Conservation (phyloP, 2,329 filamentous ascomycete genomes). For the Pyrenophora tritici-repentis region DNA sequence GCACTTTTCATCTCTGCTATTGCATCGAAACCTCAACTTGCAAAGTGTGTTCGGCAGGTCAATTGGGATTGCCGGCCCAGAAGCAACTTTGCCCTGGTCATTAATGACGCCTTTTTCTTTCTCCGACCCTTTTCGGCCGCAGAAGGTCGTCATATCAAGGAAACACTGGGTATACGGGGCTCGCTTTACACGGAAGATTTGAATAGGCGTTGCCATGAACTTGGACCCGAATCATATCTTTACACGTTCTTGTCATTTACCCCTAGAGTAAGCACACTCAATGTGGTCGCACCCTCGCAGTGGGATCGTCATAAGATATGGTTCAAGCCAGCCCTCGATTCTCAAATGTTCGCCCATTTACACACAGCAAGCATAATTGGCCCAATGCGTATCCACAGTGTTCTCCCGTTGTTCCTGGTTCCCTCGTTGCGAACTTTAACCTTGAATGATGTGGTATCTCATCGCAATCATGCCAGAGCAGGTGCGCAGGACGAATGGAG, state of each 20-base stretch:
- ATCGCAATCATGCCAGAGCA: not conserved
- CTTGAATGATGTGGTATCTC: not conserved
- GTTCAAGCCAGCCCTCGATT: constrained; percentile 1
- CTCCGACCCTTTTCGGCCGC: not conserved
- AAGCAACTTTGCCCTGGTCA: not conserved
- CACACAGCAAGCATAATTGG: not conserved
- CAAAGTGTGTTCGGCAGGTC: not conserved
- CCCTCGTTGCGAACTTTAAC: constrained; percentile 4
- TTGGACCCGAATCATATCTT: not conserved
- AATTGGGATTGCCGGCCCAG: constrained; percentile 2
- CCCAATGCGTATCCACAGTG: constrained; percentile 1
- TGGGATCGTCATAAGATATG: not conserved
- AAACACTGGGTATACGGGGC: not conserved
- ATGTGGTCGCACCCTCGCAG: not conserved
- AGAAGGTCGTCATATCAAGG: not conserved
- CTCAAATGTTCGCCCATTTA: constrained; percentile 3
- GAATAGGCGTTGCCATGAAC: not conserved
- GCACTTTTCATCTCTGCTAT: constrained; percentile 10
- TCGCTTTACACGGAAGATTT: not conserved
- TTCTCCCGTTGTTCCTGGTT: constrained; percentile 5
- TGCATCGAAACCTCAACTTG: constrained; percentile 1
- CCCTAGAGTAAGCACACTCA: not conserved
- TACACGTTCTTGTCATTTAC: constrained; percentile 1
- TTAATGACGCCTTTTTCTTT: constrained; percentile 1
- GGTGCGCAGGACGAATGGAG: not conserved